Percentiles rank a stretch among this genome's conserved stretches.
Evolutionary conservation across 495 filamentous ascomycete genomes (phyloP).

Genomic region (Cercophora newfieldiana): DNA sequence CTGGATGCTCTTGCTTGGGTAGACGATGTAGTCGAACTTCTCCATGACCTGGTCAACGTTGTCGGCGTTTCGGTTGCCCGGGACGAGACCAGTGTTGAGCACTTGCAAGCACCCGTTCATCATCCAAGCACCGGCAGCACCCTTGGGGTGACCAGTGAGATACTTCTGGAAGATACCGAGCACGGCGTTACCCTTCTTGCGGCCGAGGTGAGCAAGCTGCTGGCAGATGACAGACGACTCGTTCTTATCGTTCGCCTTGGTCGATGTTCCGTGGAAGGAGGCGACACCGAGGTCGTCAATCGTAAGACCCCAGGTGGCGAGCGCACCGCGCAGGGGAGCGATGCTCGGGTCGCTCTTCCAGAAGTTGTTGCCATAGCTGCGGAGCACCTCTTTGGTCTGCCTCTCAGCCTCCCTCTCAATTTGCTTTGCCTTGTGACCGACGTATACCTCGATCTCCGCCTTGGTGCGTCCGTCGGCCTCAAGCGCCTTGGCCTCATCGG

Average conservation of each 20-base stretch:
- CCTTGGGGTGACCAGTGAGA: conserved; percentile 97
- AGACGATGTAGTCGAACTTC: conserved; percentile 96
- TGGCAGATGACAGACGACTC: conserved; percentile 97
- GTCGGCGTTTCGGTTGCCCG: conserved; percentile 96
- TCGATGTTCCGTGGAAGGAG: conserved; percentile 98
- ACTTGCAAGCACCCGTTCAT: conserved; percentile 97
- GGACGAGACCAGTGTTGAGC: conserved; percentile 87
- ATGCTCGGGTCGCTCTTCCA: conserved; percentile 94
- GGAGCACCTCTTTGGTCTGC: conserved; percentile 88
- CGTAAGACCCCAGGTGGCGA: conserved; percentile 96
- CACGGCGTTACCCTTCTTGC: conserved; percentile 92
- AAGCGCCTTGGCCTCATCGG: conserved; percentile 89
- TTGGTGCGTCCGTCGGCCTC: conserved; percentile 72
- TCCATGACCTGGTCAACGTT: conserved; percentile 96
- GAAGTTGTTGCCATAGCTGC: conserved; percentile 94
- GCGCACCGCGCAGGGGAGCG: conserved; percentile 88
- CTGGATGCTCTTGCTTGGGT: conserved; percentile 91
- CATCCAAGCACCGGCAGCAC: conserved; percentile 99
- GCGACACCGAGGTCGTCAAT: conserved; percentile 94
- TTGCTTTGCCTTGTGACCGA: conserved; percentile 79
- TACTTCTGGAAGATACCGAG: conserved; percentile 99
- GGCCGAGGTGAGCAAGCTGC: conserved; percentile 91
- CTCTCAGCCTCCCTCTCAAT: conserved; percentile 85
- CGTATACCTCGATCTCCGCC: conserved; percentile 73
- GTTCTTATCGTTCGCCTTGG: conserved; percentile 99